These are phyloP conservation scores for Eutrema heterophyllum DNA, from an alignment of 345 rosid genomes.

Conservation along the genomic window DNA sequence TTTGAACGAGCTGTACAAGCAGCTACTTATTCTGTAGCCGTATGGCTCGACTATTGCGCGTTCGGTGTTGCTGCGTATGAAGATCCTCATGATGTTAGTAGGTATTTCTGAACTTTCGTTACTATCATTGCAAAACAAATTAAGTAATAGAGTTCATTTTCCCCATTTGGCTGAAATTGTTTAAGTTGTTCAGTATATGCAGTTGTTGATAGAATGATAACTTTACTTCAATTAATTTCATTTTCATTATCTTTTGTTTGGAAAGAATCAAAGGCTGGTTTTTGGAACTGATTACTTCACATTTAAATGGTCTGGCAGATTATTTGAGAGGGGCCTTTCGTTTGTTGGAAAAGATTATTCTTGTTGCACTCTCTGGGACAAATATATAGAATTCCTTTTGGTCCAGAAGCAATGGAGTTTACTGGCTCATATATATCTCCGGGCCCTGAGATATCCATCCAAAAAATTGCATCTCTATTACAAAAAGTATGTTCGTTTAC, in stretches of 20 bases:
- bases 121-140: background rate
- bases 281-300: background rate
- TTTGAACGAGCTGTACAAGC: slow-evolving; percentile 69
- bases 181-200: background rate
- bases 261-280: background rate
- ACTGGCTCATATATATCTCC: slow-evolving; percentile 59
- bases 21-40: slow-evolving; percentile 62
- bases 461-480: slow-evolving; percentile 62
- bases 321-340: slow-evolving; percentile 69
- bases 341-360: slow-evolving; percentile 84
- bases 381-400: slow-evolving; percentile 61
- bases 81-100: slow-evolving; percentile 64
- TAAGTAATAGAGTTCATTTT: background rate
- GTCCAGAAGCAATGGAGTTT: slow-evolving; percentile 60
- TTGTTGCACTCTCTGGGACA: slow-evolving; percentile 76
- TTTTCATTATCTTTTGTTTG: background rate
- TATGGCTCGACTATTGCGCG: slow-evolving; percentile 76
- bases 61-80: slow-evolving; percentile 52
- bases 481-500: slow-evolving; percentile 46
- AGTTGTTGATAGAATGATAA: background rate
- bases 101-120: slow-evolving; percentile 42
- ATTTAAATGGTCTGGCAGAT: slow-evolving; percentile 36
- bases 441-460: slow-evolving; percentile 66
- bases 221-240: background rate
- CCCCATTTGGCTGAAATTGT: background rate